Evolutionary conservation across 352 stramenopile species (phyloP).

Genomic region (Globisporangium canariense): DNA sequence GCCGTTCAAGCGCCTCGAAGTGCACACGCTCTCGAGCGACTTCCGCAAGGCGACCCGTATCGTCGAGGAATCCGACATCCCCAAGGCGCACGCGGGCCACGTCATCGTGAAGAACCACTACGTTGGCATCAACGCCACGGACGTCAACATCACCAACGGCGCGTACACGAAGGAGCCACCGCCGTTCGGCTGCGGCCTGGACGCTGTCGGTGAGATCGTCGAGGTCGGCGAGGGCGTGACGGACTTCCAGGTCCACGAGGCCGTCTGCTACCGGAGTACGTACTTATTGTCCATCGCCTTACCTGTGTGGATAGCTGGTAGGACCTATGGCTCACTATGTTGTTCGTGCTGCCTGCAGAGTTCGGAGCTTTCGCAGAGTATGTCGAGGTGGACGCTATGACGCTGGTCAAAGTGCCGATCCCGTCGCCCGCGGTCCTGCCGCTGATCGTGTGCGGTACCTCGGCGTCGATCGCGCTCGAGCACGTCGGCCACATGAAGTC

Average conservation of each 20-base stretch:
- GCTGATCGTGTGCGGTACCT: constrained; percentile 39
- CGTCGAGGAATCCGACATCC: constrained; percentile 25
- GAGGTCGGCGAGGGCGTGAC: constrained; percentile 40
- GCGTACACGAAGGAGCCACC: constrained; percentile 30
- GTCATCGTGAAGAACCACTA: constrained; percentile 52
- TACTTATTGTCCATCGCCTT: background rate
- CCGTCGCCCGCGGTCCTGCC: constrained; percentile 21
- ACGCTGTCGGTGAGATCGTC: constrained; percentile 37
- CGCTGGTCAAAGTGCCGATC: constrained; percentile 29
- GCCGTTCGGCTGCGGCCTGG: constrained; percentile 42
- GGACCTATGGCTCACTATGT: background rate
- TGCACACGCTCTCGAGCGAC: constrained; percentile 37
- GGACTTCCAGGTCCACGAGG: constrained; percentile 42
- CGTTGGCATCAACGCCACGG: constrained; percentile 55
- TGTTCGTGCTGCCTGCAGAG: constrained; percentile 15
- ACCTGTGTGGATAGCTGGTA: background rate
- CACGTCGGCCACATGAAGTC: constrained; percentile 53
- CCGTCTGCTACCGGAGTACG: constrained; percentile 42
- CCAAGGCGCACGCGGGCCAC: constrained; percentile 19
- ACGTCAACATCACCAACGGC: constrained; percentile 60
- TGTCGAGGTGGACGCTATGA: constrained; percentile 28
- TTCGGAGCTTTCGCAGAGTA: constrained; percentile 56
- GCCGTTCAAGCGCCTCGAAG: constrained; percentile 32
- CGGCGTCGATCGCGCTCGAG: constrained; percentile 46
- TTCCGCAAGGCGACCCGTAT: constrained; percentile 34